Base-by-base conservation (phyloP, 805 yeast genomes). In the Candida arabinofermentans region DNA sequence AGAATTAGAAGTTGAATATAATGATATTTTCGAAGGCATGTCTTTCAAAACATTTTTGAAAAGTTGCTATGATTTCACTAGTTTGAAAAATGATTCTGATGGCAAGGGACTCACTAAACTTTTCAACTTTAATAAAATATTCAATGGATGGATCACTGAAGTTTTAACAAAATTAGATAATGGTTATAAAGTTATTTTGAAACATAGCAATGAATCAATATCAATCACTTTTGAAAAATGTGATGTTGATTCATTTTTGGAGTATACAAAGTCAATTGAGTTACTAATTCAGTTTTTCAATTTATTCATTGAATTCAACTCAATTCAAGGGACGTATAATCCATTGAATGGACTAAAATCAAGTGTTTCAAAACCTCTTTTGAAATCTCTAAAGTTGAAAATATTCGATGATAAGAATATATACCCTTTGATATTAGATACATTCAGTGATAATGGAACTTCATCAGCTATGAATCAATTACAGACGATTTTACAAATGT, bases 351-450 rank as follows among this genome's bases (percentile, higher is more conserved):
- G 47, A 9, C 23, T 58, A 17, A 53, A 54, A 34, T 24, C 39
- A 8, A 42, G 37, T 8, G 44, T 58, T 5, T 36, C 53, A 2
- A 61, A 58, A 41, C 27, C 40, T 2, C 12, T 61, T 0, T 27
- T 59, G 17, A 46, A 43, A 9, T 42, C 51, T 3, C 26, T 61
- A 13, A 56, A 56, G 27, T 16, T n/a, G 1, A 45, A 46, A 26
- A 49, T 61, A 2, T 60, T 62, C 36, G 41, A 45, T n/a, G 23
- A 46, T 2, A 39, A 41, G 2, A 58, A 59, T 26, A 53, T 61
- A 0, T 57, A 57, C 37, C 51, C 58, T 6, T 33, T 62, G 24
- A 53, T 62, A 10, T 24, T 55, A 14, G 57, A 51, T 32, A 55
- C 51, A 18, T 42, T 57, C 8, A 47, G 43, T 6, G 43, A 42